A percentile compares a stretch with the other conserved stretches of the same genome.
Conservation (phyloP, 805 yeast species). For the Sungouiozyma ichnusensis region DNA sequence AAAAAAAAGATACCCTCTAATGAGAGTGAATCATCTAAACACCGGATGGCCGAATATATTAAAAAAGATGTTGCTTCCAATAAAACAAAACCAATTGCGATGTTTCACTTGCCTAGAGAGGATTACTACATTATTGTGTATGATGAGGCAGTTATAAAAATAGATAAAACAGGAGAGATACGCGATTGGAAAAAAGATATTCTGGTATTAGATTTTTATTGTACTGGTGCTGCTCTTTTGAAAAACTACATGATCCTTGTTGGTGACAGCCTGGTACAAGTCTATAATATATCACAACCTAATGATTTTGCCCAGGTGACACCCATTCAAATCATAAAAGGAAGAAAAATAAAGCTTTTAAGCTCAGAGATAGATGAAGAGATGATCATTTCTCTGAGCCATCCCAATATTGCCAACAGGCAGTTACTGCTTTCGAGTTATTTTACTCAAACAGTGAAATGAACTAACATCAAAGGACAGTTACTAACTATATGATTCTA, state of each 20-base stretch:
- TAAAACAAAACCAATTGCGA: slow-evolving; percentile 44
- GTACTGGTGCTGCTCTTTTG: slow-evolving; percentile 33
- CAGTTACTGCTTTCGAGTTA: slow-evolving; percentile 38
- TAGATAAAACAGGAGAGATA: slow-evolving; percentile 48
- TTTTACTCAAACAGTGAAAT: background rate
- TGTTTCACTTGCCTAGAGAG: slow-evolving; percentile 48
- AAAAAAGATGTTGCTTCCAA: slow-evolving; percentile 30
- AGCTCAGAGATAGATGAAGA: slow-evolving; percentile 32
- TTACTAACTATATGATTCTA: background rate
- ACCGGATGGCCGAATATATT: slow-evolving; percentile 28
- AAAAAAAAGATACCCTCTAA: slow-evolving; percentile 16
- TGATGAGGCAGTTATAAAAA: slow-evolving; percentile 57
- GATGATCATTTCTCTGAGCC: slow-evolving; percentile 40
- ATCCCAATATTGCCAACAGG: slow-evolving; percentile 51
- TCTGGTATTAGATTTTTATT: slow-evolving; percentile 34
- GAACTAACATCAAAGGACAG: background rate
- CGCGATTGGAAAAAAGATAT: slow-evolving; percentile 32
- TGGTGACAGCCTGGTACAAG: slow-evolving; percentile 59
- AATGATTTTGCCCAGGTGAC: slow-evolving; percentile 28
- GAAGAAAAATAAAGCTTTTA: slow-evolving; percentile 49
- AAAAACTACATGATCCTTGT: slow-evolving; percentile 42
- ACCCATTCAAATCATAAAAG: slow-evolving; percentile 59
- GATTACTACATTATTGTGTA: slow-evolving; percentile 53
- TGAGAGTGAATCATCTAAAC: slow-evolving; percentile 20
- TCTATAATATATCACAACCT: slow-evolving; percentile 37